These are phyloP conservation scores for Cokeromyces recurvatus DNA, from an alignment of 371 early-diverging fungal genomes.

Conservation along the genomic window DNA sequence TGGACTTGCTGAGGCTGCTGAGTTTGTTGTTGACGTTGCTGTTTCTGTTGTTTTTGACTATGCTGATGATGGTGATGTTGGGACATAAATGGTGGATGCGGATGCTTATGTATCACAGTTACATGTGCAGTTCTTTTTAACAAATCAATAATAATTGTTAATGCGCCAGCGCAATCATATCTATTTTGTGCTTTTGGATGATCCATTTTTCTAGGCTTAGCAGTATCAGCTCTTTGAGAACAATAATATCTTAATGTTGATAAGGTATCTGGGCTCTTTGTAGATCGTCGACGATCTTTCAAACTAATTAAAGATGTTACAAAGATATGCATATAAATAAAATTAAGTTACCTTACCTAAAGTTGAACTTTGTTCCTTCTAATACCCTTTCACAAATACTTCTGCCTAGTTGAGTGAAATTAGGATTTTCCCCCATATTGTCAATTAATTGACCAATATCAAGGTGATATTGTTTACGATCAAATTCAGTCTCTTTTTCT, in stretches of 20 bases:
- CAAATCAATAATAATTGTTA: slow-evolving; percentile 46
- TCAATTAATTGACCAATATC: slow-evolving; percentile 31
- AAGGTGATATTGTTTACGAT: slow-evolving; percentile 35
- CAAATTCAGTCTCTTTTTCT: slow-evolving; percentile 35
- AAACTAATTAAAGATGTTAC: slow-evolving; percentile 17
- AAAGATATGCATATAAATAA: not conserved
- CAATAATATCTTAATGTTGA: slow-evolving; percentile 47
- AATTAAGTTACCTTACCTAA: slow-evolving; percentile 27
- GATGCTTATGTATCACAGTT: slow-evolving; percentile 41
- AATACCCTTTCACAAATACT: slow-evolving; percentile 41
- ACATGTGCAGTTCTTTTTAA: slow-evolving; percentile 39
- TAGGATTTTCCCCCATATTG: slow-evolving; percentile 19
- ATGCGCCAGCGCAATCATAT: slow-evolving; percentile 45
- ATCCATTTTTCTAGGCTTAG: slow-evolving; percentile 42
- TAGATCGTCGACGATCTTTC: slow-evolving; percentile 45
- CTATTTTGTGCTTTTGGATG: slow-evolving; percentile 36
- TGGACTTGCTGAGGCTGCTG: not conserved
- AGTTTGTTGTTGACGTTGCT: not conserved
- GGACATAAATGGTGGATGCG: slow-evolving; percentile 42
- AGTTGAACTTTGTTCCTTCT: slow-evolving; percentile 44
- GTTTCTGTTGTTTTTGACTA: slow-evolving; percentile 9
- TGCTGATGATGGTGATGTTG: slow-evolving; percentile 32
- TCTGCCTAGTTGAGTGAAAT: slow-evolving; percentile 46
- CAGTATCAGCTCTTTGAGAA: slow-evolving; percentile 44
- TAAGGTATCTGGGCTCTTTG: slow-evolving; percentile 39